These are phyloP conservation scores for Hevea brasiliensis DNA, from an alignment of 345 rosid species.

Conservation along the genomic window DNA sequence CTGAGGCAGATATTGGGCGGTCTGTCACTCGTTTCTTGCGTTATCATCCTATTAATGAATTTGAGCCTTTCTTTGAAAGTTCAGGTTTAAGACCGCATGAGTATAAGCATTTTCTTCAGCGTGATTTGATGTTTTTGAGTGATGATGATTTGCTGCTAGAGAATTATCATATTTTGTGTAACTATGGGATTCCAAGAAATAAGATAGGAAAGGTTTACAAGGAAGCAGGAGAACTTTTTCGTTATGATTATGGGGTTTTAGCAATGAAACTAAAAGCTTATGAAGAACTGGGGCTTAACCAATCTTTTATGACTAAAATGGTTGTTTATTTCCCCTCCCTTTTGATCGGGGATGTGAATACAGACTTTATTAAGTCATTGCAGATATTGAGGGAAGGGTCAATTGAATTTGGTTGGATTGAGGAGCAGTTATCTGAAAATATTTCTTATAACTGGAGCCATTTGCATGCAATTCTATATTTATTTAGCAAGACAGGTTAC, in stretches of 20 bases:
- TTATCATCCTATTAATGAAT: constrained; percentile 82
- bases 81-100: constrained; percentile 58
- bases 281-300: constrained; percentile 58
- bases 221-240: constrained; percentile 57
- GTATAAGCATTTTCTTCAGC: constrained; percentile 44
- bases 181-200: constrained; percentile 58
- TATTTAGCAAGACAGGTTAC: constrained; percentile 40
- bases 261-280: constrained; percentile 51
- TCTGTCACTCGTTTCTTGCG: constrained; percentile 52
- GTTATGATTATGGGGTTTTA: constrained; percentile 50
- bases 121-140: constrained; percentile 52
- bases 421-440: constrained; percentile 38
- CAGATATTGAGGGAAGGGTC: constrained; percentile 47
- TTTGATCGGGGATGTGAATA: constrained; percentile 51
- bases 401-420: constrained; percentile 50
- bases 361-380: constrained; percentile 47
- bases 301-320: constrained; percentile 42
- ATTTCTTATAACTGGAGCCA: constrained; percentile 51
- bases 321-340: constrained; percentile 49
- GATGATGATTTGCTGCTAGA: constrained; percentile 61
- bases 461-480: constrained; percentile 41
- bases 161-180: constrained; percentile 62
- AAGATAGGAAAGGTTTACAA: constrained; percentile 59
- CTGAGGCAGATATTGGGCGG: constrained; percentile 34
- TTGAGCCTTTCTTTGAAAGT: constrained; percentile 91